Conservation (phyloP, 164 flowering plant species). For the Stephania cephalantha region DNA sequence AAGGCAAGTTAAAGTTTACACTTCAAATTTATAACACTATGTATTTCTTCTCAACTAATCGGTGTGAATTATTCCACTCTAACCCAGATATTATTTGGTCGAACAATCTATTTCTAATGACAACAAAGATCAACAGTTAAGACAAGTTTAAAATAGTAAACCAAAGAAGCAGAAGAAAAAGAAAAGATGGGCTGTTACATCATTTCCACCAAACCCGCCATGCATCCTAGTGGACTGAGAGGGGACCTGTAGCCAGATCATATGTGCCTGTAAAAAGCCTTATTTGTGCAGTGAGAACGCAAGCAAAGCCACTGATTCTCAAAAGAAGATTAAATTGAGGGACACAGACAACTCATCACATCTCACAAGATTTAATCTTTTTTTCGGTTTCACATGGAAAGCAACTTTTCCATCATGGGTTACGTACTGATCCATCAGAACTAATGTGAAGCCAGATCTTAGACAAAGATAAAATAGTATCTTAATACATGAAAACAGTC, state of each 20-base stretch:
- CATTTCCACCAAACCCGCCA: neutral
- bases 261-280: neutral
- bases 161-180: neutral
- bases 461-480: neutral
- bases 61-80: too few species aligned
- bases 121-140: neutral
- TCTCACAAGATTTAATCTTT: neutral
- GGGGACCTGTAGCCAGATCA: neutral
- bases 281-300: neutral
- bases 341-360: constrained; percentile 15
- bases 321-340: neutral
- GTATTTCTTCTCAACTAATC: too few species aligned
- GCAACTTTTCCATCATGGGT: neutral
- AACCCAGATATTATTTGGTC: too few species aligned
- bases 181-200: neutral
- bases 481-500: neutral
- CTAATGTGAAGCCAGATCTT: neutral
- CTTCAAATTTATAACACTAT: too few species aligned
- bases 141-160: neutral
- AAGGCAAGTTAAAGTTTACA: too few species aligned
- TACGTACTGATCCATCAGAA: neutral
- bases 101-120: neutral
- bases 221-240: neutral
- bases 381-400: constrained; percentile 11
- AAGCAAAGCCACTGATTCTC: neutral